Evolutionary conservation across 495 filamentous ascomycete genomes (phyloP).

Genomic region (Entonaema liquescens): DNA sequence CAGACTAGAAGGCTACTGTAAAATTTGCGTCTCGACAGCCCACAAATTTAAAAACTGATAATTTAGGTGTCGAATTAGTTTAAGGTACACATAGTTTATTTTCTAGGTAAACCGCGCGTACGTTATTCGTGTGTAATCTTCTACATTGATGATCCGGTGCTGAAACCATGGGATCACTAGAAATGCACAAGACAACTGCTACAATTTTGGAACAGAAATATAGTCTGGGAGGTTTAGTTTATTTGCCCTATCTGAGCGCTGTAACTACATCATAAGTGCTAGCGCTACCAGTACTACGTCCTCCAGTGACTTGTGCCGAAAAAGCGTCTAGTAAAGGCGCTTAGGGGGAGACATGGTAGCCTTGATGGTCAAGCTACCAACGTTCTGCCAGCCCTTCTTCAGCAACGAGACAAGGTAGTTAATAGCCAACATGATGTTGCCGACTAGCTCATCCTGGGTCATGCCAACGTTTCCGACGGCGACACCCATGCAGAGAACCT

Average conservation of each 20-base stretch:
- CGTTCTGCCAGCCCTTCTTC: slow-evolving; percentile 99
- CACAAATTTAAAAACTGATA: too few relatives aligned
- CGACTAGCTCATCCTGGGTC: slow-evolving; percentile 93
- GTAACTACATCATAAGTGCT: slow-evolving; percentile 19
- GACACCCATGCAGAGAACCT: slow-evolving; percentile 99
- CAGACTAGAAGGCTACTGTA: background rate
- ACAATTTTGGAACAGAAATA: background rate
- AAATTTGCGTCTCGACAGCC: background rate
- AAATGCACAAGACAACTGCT: background rate
- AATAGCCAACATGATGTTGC: slow-evolving; percentile 96
- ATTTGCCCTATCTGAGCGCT: slow-evolving; percentile 40
- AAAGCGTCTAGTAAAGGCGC: slow-evolving; percentile 80
- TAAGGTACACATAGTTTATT: too few relatives aligned
- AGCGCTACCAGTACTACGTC: slow-evolving; percentile 41
- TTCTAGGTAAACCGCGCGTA: too few relatives aligned
- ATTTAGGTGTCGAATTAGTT: too few relatives aligned
- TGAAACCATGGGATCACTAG: background rate
- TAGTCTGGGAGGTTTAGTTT: slow-evolving; percentile 36
- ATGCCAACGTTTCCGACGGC: slow-evolving; percentile 98
- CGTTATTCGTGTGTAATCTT: too few relatives aligned
- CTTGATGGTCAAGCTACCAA: slow-evolving; percentile 98
- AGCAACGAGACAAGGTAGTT: slow-evolving; percentile 98
- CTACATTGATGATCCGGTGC: background rate
- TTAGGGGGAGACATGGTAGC: slow-evolving; percentile 98
- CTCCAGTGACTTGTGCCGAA: slow-evolving; percentile 27